These are phyloP conservation scores for Gigaspora rosea DNA, from an alignment of 192 early-diverging fungal species.

Conservation along the genomic window DNA sequence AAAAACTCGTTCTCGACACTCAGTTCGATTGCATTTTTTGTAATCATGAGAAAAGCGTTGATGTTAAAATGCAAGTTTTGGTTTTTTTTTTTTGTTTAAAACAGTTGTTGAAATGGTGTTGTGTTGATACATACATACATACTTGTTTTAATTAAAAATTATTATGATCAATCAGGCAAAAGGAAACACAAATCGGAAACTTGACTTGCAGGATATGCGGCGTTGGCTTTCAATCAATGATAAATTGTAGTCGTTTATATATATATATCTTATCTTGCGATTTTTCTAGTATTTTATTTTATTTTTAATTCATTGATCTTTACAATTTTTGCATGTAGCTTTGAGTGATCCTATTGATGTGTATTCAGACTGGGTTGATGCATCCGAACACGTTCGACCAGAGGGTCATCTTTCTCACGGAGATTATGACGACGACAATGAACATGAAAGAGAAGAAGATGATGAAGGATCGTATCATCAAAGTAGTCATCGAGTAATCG, in stretches of 20 bases:
- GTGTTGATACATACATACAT: neutral
- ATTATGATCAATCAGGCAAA: constrained; percentile 46
- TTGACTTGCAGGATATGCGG: constrained; percentile 75
- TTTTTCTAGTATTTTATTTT: neutral
- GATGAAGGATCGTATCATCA: neutral
- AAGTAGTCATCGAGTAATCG: neutral
- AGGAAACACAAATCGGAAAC: constrained; percentile 63
- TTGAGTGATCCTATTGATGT: constrained; percentile 85
- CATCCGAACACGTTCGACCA: constrained; percentile 54
- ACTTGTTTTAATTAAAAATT: neutral
- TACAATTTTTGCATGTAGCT: constrained; percentile 37
- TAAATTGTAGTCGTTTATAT: constrained; percentile 49
- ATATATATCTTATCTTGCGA: neutral
- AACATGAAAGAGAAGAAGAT: constrained; percentile 1
- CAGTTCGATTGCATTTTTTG: constrained; percentile 81
- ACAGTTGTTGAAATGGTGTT: neutral
- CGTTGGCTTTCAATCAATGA: constrained; percentile 66
- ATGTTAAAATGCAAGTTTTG: constrained; percentile 64
- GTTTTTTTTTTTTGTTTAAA: neutral
- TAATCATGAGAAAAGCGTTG: constrained; percentile 78
- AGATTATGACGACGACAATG: neutral
- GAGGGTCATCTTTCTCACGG: no score
- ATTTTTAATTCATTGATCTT: neutral
- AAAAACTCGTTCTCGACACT: constrained; percentile 62
- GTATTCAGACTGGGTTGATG: constrained; percentile 90